Evolutionary conservation across 1,284 basidiomycete species (phyloP).

Genomic region (Ceratobasidium sp.): DNA sequence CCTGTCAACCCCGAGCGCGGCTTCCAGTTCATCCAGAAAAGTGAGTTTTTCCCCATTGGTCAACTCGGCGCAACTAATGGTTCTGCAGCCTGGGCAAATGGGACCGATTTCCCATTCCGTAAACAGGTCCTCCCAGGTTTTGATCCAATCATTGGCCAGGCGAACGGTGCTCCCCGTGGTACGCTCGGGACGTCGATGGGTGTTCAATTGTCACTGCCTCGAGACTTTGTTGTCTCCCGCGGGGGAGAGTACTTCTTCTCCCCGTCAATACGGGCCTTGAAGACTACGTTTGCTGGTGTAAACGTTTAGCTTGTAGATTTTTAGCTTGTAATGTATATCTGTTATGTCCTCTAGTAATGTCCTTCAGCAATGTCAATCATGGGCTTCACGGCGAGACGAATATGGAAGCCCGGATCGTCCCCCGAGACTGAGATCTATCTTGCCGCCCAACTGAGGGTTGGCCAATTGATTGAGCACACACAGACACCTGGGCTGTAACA

Average conservation of each 20-base stretch:
- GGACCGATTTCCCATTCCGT: slow-evolving; percentile 51
- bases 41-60: slow-evolving; percentile 49
- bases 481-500: too few relatives aligned
- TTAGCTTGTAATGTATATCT: too few relatives aligned
- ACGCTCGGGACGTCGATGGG: slow-evolving; percentile 56
- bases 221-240: slow-evolving; percentile 56
- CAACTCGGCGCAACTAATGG: neutral
- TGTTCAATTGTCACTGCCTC: slow-evolving; percentile 51
- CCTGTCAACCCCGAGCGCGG: slow-evolving; percentile 53
- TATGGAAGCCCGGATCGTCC: too few relatives aligned
- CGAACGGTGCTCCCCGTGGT: slow-evolving; percentile 56
- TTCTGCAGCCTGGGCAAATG: slow-evolving; percentile 54
- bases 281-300: slow-evolving; percentile 36
- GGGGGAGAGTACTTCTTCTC: slow-evolving; percentile 64
- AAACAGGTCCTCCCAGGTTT: slow-evolving; percentile 52
- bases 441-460: too few relatives aligned
- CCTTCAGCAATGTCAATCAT: too few relatives aligned
- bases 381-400: too few relatives aligned
- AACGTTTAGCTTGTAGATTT: too few relatives aligned
- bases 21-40: slow-evolving; percentile 65
- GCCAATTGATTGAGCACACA: too few relatives aligned
- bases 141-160: slow-evolving; percentile 63
- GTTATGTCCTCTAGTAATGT: too few relatives aligned
- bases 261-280: slow-evolving; percentile 60
- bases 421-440: too few relatives aligned